Base-by-base conservation (phyloP, 345 rosid genomes). In the Sapria himalayana region DNA sequence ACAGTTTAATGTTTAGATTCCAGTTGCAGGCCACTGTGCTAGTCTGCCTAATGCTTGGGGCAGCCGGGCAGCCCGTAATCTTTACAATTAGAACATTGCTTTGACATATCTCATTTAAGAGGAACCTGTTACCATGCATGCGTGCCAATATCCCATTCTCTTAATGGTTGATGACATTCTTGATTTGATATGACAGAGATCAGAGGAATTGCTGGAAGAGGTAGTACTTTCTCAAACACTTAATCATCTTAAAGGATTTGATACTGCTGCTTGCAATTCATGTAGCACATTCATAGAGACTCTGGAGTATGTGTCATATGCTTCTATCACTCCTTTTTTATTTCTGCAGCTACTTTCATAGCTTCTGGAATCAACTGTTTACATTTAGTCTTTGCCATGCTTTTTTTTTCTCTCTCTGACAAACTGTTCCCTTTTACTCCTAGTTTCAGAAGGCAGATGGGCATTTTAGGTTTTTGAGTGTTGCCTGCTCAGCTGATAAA, bases 201-300 rank as follows among this genome's bases (percentile, higher is more conserved):
- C 98, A 6, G 94, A 79, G 52, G 98, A 89, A 61, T 56, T 82
- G 62, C 84, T 74, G 11, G 94, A 82, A 61, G 98, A 89, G 74
- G 94, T 66, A 41, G 52, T 72, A 37, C 91, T 89, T 45, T 89
- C 93, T 23, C 66, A 48, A 62, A 67, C 84, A 27, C 91, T 89
- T 41, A 79, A 89, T 55, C 64, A 39, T 49, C 62, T 89, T 20
- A 67, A 85, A 53, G 54, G 38, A 5, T 39, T 12, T 22, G 62
- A 57, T 29, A 59, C 35, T 8, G 56, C 59, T 49, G 43, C 54
- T 50, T 24, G 13, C 44, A 72, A 79, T 72, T 59, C 55, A 19
- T 76, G 84, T 65, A 64, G 72, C 5, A 27, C 65, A 8, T 82
- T 82, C 57, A 80, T 89, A 25, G 71, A 71, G 51, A 76, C 93